Base-by-base conservation (phyloP, 192 early-diverging fungal species). In the Linnemannia hyalina region DNA sequence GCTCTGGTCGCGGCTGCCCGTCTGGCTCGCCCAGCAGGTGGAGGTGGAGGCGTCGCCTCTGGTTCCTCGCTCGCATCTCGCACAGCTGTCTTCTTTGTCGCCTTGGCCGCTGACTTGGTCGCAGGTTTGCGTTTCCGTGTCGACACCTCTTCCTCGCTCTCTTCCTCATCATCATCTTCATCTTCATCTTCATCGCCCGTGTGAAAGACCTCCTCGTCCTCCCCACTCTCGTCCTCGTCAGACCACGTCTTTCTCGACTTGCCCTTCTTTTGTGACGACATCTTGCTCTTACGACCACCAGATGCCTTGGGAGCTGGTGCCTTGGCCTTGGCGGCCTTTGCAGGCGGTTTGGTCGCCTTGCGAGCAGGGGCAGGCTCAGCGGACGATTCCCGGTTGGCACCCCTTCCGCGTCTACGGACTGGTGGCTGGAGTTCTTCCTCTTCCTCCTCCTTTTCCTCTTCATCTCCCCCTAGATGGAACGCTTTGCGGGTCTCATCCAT, bases 171-270 rank as follows among this genome's bases (percentile, higher is more conserved):
- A 26, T 9, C 55, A 26, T n/a, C 8, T 0, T 10, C 55, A n/a
- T 57, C 55, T 8, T 57, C 55, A 9, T 57, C 55, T 3, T 57
- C 55, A 57, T 63, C 20, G 10, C 22, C 23, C 22, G 55, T 29
- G 20, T 76, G 40, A 68, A 60, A 38, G 46, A 57, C 76, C 13
- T 77, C 65, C 57, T 76, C 75, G 8, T 76, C 75, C 6, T 76
- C 76, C 26, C 52, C 76, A 20, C 29, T 54, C 3, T 52, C 69
- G 26, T 80, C 78, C 38, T 38, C 60, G 18, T 41, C 29, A 7
- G 70, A 38, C 47, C 40, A 78, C 10, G 49, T 9, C 42, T 54
- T 70, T 20, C 32, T 69, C 46, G 42, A 32, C 11, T 63, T 41
- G 22, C 60, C 42, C 76, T 44, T 57, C 44, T 41, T 60, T 5